Evolutionary conservation across 495 filamentous ascomycete genomes (phyloP).

Genomic region (Hypoxylon fuscum): DNA sequence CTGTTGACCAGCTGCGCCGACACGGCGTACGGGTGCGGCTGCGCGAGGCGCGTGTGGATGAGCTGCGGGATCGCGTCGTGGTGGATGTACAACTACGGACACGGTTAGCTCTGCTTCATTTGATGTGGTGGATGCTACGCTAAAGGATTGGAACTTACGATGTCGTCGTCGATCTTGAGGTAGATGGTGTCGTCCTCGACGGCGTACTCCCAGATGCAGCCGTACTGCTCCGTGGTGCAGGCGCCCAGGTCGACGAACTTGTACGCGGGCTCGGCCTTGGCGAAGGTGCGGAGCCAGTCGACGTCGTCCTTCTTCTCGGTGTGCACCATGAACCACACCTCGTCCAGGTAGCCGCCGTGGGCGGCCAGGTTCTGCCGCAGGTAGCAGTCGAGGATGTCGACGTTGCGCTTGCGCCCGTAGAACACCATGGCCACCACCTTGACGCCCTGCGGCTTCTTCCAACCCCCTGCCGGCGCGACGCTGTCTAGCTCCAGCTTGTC

Average conservation of each 20-base stretch:
- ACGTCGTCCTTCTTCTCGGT: slow-evolving; percentile 51
- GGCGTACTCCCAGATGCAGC: slow-evolving; percentile 32
- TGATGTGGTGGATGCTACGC: no score
- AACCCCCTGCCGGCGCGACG: neutral
- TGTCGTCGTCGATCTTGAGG: slow-evolving; percentile 60
- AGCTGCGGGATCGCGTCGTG: slow-evolving; percentile 57
- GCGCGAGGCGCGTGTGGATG: slow-evolving; percentile 56
- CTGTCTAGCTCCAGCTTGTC: neutral
- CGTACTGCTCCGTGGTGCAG: slow-evolving; percentile 21
- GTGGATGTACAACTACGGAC: slow-evolving; percentile 49
- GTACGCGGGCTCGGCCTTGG: slow-evolving; percentile 13
- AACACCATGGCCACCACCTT: slow-evolving; percentile 57
- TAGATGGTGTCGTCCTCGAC: slow-evolving; percentile 50
- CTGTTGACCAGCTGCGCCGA: slow-evolving; percentile 60
- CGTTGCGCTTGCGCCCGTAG: slow-evolving; percentile 49
- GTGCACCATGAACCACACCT: slow-evolving; percentile 57
- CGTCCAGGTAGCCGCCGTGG: slow-evolving; percentile 58
- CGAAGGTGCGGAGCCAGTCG: slow-evolving; percentile 49
- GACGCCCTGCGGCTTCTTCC: slow-evolving; percentile 48
- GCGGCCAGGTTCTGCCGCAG: slow-evolving; percentile 58
- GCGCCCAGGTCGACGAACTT: slow-evolving; percentile 17
- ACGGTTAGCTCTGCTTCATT: no score
- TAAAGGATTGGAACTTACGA: no score
- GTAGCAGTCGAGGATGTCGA: slow-evolving; percentile 59
- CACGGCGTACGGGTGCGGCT: slow-evolving; percentile 52